These are phyloP conservation scores for Lyophyllum decastes DNA, from an alignment of 768 basidiomycete genomes.

Conservation along the genomic window DNA sequence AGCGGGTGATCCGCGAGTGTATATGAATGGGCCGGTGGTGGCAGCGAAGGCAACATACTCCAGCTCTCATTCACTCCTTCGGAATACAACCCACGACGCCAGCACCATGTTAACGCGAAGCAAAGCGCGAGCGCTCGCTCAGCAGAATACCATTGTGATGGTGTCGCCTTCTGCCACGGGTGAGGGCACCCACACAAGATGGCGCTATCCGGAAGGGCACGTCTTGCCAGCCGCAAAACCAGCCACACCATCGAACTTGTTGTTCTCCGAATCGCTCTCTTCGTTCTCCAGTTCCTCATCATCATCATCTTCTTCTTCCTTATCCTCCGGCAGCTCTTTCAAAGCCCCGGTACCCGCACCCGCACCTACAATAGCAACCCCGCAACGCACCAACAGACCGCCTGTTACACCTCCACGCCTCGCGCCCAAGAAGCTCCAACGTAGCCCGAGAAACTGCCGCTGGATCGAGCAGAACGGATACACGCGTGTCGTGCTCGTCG, in stretches of 20 bases:
- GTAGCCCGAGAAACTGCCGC: conserved; percentile 9
- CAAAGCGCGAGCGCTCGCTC: conserved; percentile 7
- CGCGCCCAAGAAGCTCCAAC: conserved; percentile 11
- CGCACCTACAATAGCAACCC: not conserved
- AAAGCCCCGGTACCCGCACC: not conserved
- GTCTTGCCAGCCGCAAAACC: not conserved
- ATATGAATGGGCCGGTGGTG: not conserved
- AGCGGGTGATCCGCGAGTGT: not conserved
- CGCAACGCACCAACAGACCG: not conserved
- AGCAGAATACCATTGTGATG: not conserved
- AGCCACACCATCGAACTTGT: not conserved
- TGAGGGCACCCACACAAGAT: conserved; percentile 11
- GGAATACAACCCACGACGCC: not conserved
- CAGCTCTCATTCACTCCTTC: not conserved
- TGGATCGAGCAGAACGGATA: conserved; percentile 6
- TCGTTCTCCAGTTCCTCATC: conserved; percentile 2
- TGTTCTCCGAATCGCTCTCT: not conserved
- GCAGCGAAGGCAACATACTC: not conserved
- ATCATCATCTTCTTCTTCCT: not conserved
- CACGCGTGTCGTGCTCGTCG: conserved; percentile 6
- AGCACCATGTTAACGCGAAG: conserved; percentile 13
- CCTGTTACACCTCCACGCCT: conserved; percentile 10
- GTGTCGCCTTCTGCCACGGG: conserved; percentile 10
- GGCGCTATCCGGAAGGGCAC: conserved; percentile 6
- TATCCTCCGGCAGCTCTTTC: conserved; percentile 6